These are phyloP conservation scores for Chaetothyriales sp. DNA, from an alignment of 2,329 filamentous ascomycete species.

Conservation along the genomic window DNA sequence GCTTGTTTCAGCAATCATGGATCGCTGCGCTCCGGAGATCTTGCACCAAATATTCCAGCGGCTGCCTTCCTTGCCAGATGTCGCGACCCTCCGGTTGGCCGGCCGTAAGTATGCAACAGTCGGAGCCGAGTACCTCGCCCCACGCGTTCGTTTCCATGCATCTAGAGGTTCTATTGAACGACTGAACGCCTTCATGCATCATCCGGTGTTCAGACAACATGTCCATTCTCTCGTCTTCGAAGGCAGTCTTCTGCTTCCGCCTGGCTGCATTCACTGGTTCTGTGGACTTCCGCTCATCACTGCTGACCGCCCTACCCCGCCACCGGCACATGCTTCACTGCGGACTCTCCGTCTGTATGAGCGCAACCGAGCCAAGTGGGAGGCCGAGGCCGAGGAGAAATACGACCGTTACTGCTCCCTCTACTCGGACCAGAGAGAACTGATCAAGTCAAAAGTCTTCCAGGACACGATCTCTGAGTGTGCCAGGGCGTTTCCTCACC, in stretches of 20 bases:
- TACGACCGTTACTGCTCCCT: constrained; percentile 10
- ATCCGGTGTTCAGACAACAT: constrained; percentile 11
- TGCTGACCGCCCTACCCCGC: constrained; percentile 7
- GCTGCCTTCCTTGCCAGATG: constrained; percentile 8
- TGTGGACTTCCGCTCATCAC: neutral
- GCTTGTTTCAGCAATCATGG: constrained; percentile 3
- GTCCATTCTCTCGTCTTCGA: constrained; percentile 15
- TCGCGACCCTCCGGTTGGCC: constrained; percentile 8
- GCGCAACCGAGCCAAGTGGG: constrained; percentile 14
- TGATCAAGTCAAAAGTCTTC: constrained; percentile 7
- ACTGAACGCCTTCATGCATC: constrained; percentile 9
- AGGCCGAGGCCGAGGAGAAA: constrained; percentile 8
- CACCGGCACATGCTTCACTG: constrained; percentile 3
- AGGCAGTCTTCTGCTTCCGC: constrained; percentile 11
- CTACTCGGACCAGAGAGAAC: constrained; percentile 11
- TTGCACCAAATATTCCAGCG: constrained; percentile 11
- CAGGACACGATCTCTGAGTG: constrained; percentile 5
- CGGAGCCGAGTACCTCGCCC: constrained; percentile 14
- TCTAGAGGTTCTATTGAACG: constrained; percentile 13
- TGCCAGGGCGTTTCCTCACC: constrained; percentile 8
- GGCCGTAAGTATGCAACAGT: constrained; percentile 10
- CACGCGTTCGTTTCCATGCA: constrained; percentile 13
- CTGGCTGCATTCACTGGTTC: constrained; percentile 12
- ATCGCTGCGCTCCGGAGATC: constrained; percentile 13
- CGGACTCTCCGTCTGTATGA: constrained; percentile 14